A percentile compares a stretch with the other conserved stretches of the same genome.
Conservation (phyloP, 805 yeast genomes). For the Tetrapisispora taiwanensis region DNA sequence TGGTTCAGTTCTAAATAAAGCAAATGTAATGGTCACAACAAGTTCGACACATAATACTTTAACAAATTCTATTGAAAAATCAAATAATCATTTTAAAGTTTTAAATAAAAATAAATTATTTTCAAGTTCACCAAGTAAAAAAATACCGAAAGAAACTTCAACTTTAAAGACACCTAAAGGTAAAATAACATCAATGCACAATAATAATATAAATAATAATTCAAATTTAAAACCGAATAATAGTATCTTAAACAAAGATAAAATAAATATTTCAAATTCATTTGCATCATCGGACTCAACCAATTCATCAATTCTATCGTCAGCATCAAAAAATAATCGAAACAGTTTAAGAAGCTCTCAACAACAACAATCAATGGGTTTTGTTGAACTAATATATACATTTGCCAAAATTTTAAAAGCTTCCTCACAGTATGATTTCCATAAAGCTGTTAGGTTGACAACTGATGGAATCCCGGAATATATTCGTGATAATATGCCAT, state of each 20-base stretch:
- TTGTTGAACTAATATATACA: slow-evolving; percentile 10
- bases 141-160: not conserved
- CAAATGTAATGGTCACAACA: slow-evolving; percentile 12
- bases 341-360: not conserved
- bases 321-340: not conserved
- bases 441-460: slow-evolving; percentile 63
- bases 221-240: not conserved
- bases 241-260: not conserved
- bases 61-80: slow-evolving; percentile 6
- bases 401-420: slow-evolving; percentile 15
- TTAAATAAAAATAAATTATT: slow-evolving; percentile 1
- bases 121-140: slow-evolving; percentile 1
- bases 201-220: not conserved
- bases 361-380: not conserved
- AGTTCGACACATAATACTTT: not conserved
- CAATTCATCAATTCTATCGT: not conserved
- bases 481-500: slow-evolving; percentile 60
- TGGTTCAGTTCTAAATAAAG: slow-evolving; percentile 10
- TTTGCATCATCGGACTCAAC: slow-evolving; percentile 1
- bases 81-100: not conserved
- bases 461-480: slow-evolving; percentile 44
- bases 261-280: not conserved
- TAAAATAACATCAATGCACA: not conserved
- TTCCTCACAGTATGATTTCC: slow-evolving; percentile 52
- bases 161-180: slow-evolving; percentile 1